Percentiles rank a stretch among this genome's conserved stretches.
phyloP scores from a whole-genome alignment of 331 rosid genomes.

The Saraca asoca region DNA sequence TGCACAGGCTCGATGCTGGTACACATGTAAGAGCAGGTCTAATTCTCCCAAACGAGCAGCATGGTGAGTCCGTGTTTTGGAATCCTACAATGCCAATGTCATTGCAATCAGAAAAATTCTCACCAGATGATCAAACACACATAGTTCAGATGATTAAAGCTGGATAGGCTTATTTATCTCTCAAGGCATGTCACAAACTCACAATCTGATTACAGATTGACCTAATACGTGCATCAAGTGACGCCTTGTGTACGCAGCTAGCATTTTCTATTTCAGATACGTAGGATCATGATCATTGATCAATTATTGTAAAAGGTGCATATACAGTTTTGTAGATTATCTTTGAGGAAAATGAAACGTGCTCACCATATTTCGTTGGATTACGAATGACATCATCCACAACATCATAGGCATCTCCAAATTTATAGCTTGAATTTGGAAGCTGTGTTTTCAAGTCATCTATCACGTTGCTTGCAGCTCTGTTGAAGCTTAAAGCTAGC shows the following conservation, averaged over 20 bases:
- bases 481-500: slow-evolving; percentile 74
- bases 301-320: neutral
- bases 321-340: neutral
- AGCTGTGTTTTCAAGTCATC: slow-evolving; percentile 49
- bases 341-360: neutral
- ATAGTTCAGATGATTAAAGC: no score
- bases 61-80: slow-evolving; percentile 66
- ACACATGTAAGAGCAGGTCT: slow-evolving; percentile 81
- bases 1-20: slow-evolving; percentile 79
- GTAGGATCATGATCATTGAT: neutral
- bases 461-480: slow-evolving; percentile 54
- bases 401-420: slow-evolving; percentile 96
- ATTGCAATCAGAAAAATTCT: neutral
- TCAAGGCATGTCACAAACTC: no score
- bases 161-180: no score
- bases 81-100: slow-evolving; percentile 56
- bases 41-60: slow-evolving; percentile 83
- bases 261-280: no score
- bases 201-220: no score
- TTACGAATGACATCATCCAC: slow-evolving; percentile 64
- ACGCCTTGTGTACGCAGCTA: no score
- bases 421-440: slow-evolving; percentile 64
- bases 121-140: neutral
- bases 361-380: slow-evolving; percentile 73
- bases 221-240: no score